Evolutionary conservation across 805 yeast species (phyloP), one percentile per base, ranked within the genome.

Genomic region (Ogataea corticis): DNA sequence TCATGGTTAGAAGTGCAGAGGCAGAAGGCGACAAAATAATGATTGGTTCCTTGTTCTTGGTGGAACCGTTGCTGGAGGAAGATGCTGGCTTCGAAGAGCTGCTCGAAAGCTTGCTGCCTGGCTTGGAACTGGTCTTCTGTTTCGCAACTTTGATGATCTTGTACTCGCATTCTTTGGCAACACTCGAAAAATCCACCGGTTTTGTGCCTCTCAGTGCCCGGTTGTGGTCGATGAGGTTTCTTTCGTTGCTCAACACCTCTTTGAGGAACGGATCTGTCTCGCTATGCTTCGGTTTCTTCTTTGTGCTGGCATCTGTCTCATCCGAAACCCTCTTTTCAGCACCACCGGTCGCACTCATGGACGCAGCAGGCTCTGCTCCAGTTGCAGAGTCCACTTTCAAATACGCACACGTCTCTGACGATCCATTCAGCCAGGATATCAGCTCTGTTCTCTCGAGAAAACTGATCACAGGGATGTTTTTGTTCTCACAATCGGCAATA

Each of bases 381-480:
- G 46, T 5, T 2, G 45, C 44, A 11, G 29, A 7, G 17, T 49
- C 51, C 16, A 42, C 30, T 35, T 63, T 65, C 28, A 83, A 66
- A 59, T 76, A 83, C 43, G 80, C 77, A 51, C 87, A 81, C 18
- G 75, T 71, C 31, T 75, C 80, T 3, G 82, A 71, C 16, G 79
- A 73, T 3, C 96, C 96, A 48, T 76, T 77, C 41, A 92, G 73
- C 90, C 94, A 91, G 25, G 87, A 77, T 44, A 85, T 74, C 49
- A 92, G 74, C 61, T 92, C 96, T 7, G 89, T 83, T 66, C 95
- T 82, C 57, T 89, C 96, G 61, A 87, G 67, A 60, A 92, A 91
- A 46, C 87, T 82, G 61, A 92, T 77, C 51, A 87, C 87, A 2
- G 80, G 73, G 28, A 92, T 74, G 2, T 78, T 75, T 32, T 76